phyloP scores from a whole-genome alignment of 768 basidiomycete species.

The Nidularia pulvinata region DNA sequence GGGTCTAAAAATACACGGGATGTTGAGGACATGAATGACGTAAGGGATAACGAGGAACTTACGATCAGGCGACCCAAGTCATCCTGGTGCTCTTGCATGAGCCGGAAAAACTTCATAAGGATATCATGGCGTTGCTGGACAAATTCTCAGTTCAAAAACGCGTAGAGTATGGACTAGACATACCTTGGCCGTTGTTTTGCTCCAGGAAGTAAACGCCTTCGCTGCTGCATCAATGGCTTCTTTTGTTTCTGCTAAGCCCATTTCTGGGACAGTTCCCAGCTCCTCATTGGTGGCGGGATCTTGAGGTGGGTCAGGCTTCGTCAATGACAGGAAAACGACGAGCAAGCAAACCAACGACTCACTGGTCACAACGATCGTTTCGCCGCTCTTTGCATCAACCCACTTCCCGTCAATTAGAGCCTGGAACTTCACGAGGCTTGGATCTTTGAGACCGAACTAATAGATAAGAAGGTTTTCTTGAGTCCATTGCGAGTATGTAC shows the following conservation, averaged over 20 bases:
- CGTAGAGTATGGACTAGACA: constrained; percentile 4
- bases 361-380: constrained; percentile 79
- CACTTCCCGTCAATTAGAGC: constrained; percentile 86
- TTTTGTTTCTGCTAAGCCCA: constrained; percentile 83
- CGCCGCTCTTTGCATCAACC: constrained; percentile 77
- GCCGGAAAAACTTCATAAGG: constrained; percentile 71
- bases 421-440: constrained; percentile 71
- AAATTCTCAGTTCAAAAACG: background rate
- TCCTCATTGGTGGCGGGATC: constrained; percentile 89
- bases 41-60: constrained; percentile 24
- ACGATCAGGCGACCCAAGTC: constrained; percentile 90
- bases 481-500: background rate
- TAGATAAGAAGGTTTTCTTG: background rate
- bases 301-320: constrained; percentile 20
- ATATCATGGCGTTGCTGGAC: constrained; percentile 65
- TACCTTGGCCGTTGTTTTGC: constrained; percentile 86
- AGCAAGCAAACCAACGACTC: constrained; percentile 20
- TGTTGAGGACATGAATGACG: constrained; percentile 17
- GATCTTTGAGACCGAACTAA: constrained; percentile 79
- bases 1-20: constrained; percentile 48
- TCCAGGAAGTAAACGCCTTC: constrained; percentile 84
- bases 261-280: constrained; percentile 87
- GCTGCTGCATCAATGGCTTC: constrained; percentile 83
- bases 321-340: background rate
- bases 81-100: constrained; percentile 84